Conservation (phyloP, 345 rosid species). For the Acer negundo region DNA sequence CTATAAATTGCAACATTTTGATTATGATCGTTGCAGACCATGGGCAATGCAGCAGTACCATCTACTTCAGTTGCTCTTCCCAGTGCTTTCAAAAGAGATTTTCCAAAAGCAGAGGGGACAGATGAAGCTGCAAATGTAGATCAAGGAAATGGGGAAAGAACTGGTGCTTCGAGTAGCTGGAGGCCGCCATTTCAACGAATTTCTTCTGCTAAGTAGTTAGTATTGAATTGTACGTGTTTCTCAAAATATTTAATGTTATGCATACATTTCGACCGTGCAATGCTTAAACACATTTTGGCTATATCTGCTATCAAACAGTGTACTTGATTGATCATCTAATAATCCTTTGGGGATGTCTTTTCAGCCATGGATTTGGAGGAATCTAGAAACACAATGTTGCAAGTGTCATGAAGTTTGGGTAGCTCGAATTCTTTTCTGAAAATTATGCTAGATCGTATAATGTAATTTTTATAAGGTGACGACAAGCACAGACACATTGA, state of each 20-base stretch:
- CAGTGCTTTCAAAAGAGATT: slow-evolving; percentile 24
- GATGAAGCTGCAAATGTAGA: slow-evolving; percentile 26
- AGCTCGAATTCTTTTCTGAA: slow-evolving; percentile 16
- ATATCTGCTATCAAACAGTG: background rate
- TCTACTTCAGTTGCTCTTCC: slow-evolving; percentile 33
- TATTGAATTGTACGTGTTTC: slow-evolving; percentile 1
- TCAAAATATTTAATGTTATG: background rate
- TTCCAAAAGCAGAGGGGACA: slow-evolving; percentile 27
- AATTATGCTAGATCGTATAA: slow-evolving; percentile 6
- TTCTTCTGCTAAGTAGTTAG: slow-evolving; percentile 40
- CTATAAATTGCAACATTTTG: background rate
- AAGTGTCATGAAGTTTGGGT: slow-evolving; percentile 24
- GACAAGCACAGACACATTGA: slow-evolving; percentile 25
- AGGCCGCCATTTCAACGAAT: slow-evolving; percentile 28
- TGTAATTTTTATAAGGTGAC: slow-evolving; percentile 28
- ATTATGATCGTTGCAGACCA: slow-evolving; percentile 27
- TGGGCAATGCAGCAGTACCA: slow-evolving; percentile 25
- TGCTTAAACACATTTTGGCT: background rate
- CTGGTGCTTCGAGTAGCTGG: slow-evolving; percentile 42
- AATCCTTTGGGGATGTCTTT: background rate
- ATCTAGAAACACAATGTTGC: slow-evolving; percentile 6
- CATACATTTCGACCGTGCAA: background rate
- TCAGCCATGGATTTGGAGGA: slow-evolving; percentile 23
- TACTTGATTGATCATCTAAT: slow-evolving; percentile 11
- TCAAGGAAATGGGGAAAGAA: slow-evolving; percentile 27